These are phyloP conservation scores for Neopestalotiopsis rosae DNA, from an alignment of 2,329 filamentous ascomycete genomes.

Conservation along the genomic window DNA sequence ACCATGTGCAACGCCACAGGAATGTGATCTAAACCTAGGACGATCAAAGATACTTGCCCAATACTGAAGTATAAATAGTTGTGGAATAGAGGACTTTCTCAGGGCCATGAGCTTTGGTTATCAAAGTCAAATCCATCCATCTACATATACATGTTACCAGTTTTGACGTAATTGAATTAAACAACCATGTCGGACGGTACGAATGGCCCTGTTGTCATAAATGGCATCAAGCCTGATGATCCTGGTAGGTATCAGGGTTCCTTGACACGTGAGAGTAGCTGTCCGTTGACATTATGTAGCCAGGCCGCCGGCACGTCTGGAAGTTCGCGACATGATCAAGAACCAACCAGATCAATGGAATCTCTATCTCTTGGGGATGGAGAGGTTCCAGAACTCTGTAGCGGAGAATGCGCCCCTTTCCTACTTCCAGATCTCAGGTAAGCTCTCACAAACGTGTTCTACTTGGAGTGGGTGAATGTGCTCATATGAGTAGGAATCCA, in stretches of 20 bases:
- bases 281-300: neutral
- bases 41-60: too few species aligned
- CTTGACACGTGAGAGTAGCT: neutral
- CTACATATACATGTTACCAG: too few species aligned
- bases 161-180: too few species aligned
- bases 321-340: neutral
- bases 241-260: neutral
- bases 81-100: too few species aligned
- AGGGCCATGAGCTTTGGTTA: too few species aligned
- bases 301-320: neutral
- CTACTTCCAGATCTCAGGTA: constrained; percentile 81
- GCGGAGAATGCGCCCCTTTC: constrained; percentile 51
- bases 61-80: too few species aligned
- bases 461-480: too few species aligned
- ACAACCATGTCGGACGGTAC: neutral
- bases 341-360: neutral
- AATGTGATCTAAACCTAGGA: too few species aligned
- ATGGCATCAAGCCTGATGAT: neutral
- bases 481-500: constrained; percentile 69
- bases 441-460: constrained; percentile 29
- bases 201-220: neutral
- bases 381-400: neutral
- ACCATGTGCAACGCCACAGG: too few species aligned
- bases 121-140: too few species aligned
- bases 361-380: neutral